Evolutionary conservation across 1,139 yeast species (phyloP), one percentile per base, ranked within the genome.

Genomic region (Debaryomyces coudertii): DNA sequence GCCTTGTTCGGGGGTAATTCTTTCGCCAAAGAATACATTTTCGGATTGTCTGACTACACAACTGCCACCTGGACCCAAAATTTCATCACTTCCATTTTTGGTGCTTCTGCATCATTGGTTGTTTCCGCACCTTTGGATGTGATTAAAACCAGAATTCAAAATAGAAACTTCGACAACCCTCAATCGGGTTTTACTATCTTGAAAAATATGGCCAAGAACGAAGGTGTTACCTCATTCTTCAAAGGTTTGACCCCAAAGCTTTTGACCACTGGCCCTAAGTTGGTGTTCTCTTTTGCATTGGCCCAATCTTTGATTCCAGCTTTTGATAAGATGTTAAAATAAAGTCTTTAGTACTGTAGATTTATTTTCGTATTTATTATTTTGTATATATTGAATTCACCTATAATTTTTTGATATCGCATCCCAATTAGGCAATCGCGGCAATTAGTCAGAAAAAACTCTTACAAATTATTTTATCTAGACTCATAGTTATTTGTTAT

Each of bases 1-100:
- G 97, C 98, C 11, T 77, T 93, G 54, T 93, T 93, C 58, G 99
- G 99, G 57, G 99, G 98, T 73, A 90, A 93, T 64, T 97, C 99
- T 9, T 95, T 93, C 65, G 98, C 99, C 53, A 95, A 93, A 73
- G 99, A 93, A 71, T 95, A 90, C 73, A 82, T 93, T 51, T 84
- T 89, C 61, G 93, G 93, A 24, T 80, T 93, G 61, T 65, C 77
- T 57, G 99, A 93, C 72, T 90, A 93, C 76, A 77, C 90, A 30
- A 69, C 82, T 56, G 99, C 99, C 43, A 87, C 98, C 28, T 93
- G 98, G 98, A 57, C 81, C 44, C 98, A 93, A 72, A 93, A 93
- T 76, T 92, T 93, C 63, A 79, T 93, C 52, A 88, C 98, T 25
- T 93, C 99, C n/a, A 90, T 92, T 58, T 85, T 87, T 61, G 99